Evolutionary conservation across 345 rosid genomes (phyloP).

Genomic region (Aquilaria malaccensis): DNA sequence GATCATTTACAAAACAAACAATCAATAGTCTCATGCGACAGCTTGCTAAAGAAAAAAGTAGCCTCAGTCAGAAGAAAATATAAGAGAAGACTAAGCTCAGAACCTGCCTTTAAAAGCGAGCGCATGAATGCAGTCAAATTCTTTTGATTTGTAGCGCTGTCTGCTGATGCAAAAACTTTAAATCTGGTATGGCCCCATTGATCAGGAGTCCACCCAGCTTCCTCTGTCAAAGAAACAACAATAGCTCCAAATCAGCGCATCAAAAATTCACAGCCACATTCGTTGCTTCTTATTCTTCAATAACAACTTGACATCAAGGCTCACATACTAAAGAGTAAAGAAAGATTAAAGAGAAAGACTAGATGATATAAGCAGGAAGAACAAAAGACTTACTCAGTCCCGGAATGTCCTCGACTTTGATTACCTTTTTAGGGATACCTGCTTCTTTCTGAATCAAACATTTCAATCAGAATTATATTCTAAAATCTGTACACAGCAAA

Average conservation of each 20-base stretch:
- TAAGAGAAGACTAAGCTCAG: neutral
- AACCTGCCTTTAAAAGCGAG: slow-evolving; percentile 75
- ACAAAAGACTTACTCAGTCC: slow-evolving; percentile 78
- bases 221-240: slow-evolving; percentile 43
- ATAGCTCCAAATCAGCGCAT: slow-evolving; percentile 3
- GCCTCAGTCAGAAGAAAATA: too few relatives aligned
- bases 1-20: neutral
- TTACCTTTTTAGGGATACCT: slow-evolving; percentile 58
- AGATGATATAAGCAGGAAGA: slow-evolving; percentile 1
- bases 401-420: slow-evolving; percentile 84
- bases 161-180: slow-evolving; percentile 47
- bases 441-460: slow-evolving; percentile 68
- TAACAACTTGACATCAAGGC: neutral
- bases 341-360: neutral
- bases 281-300: too few relatives aligned
- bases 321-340: neutral
- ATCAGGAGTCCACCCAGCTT: slow-evolving; percentile 98
- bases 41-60: too few relatives aligned
- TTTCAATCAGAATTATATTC: slow-evolving; percentile 15
- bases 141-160: slow-evolving; percentile 59
- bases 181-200: slow-evolving; percentile 93
- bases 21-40: slow-evolving; percentile 4
- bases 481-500: neutral
- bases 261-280: slow-evolving; percentile 7
- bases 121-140: slow-evolving; percentile 77